Evolutionary conservation across 441 rosid genomes (phyloP), one percentile per base, ranked within the genome.

Genomic region (Populus hybrid): DNA sequence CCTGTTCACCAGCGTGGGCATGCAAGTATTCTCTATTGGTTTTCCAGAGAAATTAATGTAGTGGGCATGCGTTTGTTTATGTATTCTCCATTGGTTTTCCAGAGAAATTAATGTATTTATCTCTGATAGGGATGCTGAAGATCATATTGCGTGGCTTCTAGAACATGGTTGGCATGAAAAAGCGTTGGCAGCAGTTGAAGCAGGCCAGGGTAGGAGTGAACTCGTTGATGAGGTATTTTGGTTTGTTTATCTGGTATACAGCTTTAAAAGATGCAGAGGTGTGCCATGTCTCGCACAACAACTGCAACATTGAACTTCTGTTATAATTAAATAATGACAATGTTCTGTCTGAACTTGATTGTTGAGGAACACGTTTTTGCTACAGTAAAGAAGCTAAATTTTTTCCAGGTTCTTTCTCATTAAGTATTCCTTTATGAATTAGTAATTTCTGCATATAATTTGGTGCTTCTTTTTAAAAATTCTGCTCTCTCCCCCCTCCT

Each of bases 91-190:
- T 64, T 26, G 65, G 69, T 34, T 20, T 20, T 11, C 12, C 14
- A 32, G 16, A 30, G 26, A 61, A 46, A 18, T 10, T 67, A 6
- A 26, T 26, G 0, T 46, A 46, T 67, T 23, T 50, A 8, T 73
- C 26, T 64, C 57, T 76, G 24, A 65, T 82, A 96, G 99, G 94
- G 99, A 93, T 87, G 91, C 98, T 75, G 99, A 96, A 87, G 98
- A 96, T 88, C 99, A 96, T 81, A 93, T 96, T 77, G 86, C 96
- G 75, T 96, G 99, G 99, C 99, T 96, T 86, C 92, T 96, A 81
- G 95, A 94, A 85, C 98, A 94, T 85, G 97, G 97, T 64, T 92
- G 91, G 86, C 98, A 96, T 82, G 99, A 96, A 86, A 96, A 96
- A 87, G 99, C 99, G 76, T 85, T 96, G 81, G 99, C 93, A 72